phyloP scores from a whole-genome alignment of 495 filamentous ascomycete genomes.

The Daldinia decipiens region DNA sequence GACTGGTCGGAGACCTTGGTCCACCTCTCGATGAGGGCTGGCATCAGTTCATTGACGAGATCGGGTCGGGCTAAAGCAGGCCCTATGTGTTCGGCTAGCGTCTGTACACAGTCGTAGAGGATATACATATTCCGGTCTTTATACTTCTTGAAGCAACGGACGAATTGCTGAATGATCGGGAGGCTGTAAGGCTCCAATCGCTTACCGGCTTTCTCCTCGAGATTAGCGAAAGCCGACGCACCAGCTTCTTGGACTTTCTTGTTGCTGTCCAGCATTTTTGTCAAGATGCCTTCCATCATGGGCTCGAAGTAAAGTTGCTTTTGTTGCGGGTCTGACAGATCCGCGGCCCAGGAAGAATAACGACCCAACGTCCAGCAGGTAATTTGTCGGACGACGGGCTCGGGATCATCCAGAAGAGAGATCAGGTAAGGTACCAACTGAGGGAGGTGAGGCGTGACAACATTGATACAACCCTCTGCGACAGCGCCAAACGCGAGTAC shows the following conservation, averaged over 20 bases:
- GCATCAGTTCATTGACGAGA: slow-evolving; percentile 88
- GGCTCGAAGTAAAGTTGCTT: slow-evolving; percentile 87
- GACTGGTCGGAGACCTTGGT: slow-evolving; percentile 88
- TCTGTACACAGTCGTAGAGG: slow-evolving; percentile 98
- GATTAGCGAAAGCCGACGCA: slow-evolving; percentile 93
- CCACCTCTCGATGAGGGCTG: slow-evolving; percentile 90
- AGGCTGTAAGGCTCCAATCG: slow-evolving; percentile 83
- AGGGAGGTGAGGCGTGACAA: slow-evolving; percentile 89
- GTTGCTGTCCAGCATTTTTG: slow-evolving; percentile 93
- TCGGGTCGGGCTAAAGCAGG: slow-evolving; percentile 79
- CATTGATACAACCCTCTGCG: slow-evolving; percentile 91
- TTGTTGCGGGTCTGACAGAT: slow-evolving; percentile 70
- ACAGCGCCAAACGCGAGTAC: slow-evolving; percentile 95
- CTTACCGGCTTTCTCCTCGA: slow-evolving; percentile 91
- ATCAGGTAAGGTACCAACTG: slow-evolving; percentile 92
- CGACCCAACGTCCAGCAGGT: slow-evolving; percentile 97
- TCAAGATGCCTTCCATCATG: slow-evolving; percentile 96
- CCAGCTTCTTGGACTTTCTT: slow-evolving; percentile 98
- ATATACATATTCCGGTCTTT: slow-evolving; percentile 99
- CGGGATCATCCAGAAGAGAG: slow-evolving; percentile 81
- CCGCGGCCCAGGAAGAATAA: slow-evolving; percentile 93
- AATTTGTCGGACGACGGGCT: slow-evolving; percentile 95
- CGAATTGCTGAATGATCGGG: slow-evolving; percentile 92
- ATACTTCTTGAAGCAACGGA: slow-evolving; percentile 90
- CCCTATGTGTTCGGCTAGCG: slow-evolving; percentile 90